Evolutionary conservation across 345 rosid genomes (phyloP).

Genomic region (Tarenaya hassleriana): DNA sequence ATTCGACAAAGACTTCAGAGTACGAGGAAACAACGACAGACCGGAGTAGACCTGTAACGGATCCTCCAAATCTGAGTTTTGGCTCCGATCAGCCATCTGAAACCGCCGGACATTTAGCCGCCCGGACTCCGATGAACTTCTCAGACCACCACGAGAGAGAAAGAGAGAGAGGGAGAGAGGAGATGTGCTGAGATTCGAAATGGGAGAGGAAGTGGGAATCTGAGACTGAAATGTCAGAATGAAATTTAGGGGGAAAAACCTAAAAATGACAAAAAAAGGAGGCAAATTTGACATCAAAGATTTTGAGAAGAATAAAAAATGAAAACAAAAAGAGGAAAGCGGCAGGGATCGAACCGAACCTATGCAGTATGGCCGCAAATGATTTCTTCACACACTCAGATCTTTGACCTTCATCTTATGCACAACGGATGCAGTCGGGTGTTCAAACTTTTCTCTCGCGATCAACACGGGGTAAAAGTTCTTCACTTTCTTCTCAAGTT

Average conservation of each 20-base stretch:
- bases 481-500: constrained; percentile 7
- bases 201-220: too few relatives aligned
- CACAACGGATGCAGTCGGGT: constrained; percentile 1
- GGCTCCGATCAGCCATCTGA: constrained; percentile 17
- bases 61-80: constrained; percentile 30
- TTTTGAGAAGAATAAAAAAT: too few relatives aligned
- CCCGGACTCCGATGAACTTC: not conserved
- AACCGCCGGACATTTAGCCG: constrained; percentile 6
- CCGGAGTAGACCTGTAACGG: constrained; percentile 48
- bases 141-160: not conserved
- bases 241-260: too few relatives aligned
- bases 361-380: too few relatives aligned
- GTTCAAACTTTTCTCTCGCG: not conserved
- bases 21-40: constrained; percentile 57
- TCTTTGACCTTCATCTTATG: not conserved
- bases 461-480: constrained; percentile 12
- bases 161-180: constrained; percentile 9
- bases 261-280: too few relatives aligned
- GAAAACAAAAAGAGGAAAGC: too few relatives aligned
- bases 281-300: too few relatives aligned
- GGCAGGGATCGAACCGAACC: too few relatives aligned
- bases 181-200: not conserved
- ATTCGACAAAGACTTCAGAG: constrained; percentile 38
- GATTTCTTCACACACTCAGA: too few relatives aligned
- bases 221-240: too few relatives aligned